Conservation (phyloP, 345 rosid genomes). For the Citrus medica region DNA sequence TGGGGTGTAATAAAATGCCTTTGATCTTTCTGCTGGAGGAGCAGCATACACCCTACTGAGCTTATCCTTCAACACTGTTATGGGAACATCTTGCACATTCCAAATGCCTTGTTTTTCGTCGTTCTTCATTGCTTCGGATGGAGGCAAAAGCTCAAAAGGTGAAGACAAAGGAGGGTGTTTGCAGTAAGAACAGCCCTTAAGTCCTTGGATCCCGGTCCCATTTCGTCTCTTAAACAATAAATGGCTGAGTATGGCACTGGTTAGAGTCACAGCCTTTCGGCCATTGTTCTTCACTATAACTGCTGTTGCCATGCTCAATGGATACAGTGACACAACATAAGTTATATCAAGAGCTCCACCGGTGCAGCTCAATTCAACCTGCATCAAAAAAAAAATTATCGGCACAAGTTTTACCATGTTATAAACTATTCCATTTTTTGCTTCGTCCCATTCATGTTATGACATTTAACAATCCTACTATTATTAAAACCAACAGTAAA, state of each 20-base stretch:
- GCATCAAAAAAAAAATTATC: conserved; percentile 7
- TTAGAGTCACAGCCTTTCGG: conserved; percentile 50
- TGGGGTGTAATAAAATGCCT: conserved; percentile 56
- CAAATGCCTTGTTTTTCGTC: conserved; percentile 65
- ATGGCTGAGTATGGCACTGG: conserved; percentile 74
- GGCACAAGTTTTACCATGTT: not conserved
- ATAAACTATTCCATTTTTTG: too few relatives aligned
- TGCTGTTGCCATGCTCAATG: conserved; percentile 73
- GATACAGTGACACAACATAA: conserved; percentile 67
- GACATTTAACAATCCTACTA: not conserved
- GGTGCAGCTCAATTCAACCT: conserved; percentile 75
- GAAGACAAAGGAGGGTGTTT: conserved; percentile 69
- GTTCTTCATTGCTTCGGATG: conserved; percentile 72
- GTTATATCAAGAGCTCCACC: conserved; percentile 59
- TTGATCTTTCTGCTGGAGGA: conserved; percentile 70
- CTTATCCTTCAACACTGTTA: conserved; percentile 55
- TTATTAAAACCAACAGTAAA: not conserved
- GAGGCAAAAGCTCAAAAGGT: conserved; percentile 70
- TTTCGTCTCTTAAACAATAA: conserved; percentile 56
- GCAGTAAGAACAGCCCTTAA: conserved; percentile 60
- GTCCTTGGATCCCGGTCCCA: conserved; percentile 61
- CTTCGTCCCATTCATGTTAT: too few relatives aligned
- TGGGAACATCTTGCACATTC: conserved; percentile 56
- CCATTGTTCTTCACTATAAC: conserved; percentile 72
- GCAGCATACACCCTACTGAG: conserved; percentile 77